phyloP scores from a whole-genome alignment of 305 asterid species.

The Rubia balearica region DNA sequence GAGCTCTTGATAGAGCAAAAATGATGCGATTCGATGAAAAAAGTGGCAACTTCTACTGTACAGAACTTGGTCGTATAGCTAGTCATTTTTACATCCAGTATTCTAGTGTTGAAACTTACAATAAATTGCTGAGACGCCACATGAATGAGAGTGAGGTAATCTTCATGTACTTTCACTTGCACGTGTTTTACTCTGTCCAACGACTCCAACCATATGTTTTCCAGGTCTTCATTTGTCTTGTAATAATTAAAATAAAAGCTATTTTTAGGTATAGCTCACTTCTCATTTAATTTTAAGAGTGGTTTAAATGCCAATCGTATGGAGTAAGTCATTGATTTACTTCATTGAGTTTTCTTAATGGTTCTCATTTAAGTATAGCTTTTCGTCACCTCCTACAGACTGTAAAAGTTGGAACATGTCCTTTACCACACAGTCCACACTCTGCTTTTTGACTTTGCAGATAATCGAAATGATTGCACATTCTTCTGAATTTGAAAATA shows the following conservation, averaged over 20 bases:
- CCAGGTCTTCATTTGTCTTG: conserved; percentile 3
- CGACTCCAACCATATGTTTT: background rate
- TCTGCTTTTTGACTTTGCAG: conserved; percentile 30
- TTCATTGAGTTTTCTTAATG: background rate
- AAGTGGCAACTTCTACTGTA: conserved; percentile 96
- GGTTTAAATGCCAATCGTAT: background rate
- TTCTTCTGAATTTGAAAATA: conserved; percentile 96
- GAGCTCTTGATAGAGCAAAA: conserved; percentile 96
- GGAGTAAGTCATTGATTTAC: conserved; percentile 5
- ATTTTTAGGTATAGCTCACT: background rate
- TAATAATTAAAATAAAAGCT: background rate
- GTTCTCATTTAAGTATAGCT: background rate
- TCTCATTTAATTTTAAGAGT: background rate
- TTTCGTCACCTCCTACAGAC: background rate
- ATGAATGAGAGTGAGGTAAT: conserved; percentile 95
- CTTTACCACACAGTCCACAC: background rate
- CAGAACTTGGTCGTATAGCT: conserved; percentile 99
- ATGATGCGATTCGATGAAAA: conserved; percentile 99
- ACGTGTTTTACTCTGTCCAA: background rate
- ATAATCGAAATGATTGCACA: conserved; percentile 95
- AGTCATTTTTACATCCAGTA: conserved; percentile 97
- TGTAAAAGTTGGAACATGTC: background rate
- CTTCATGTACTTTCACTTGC: background rate
- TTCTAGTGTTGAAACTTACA: conserved; percentile 95
- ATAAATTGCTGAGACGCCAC: conserved; percentile 81